Base-by-base conservation (phyloP, 192 early-diverging fungal genomes). In the Podila epigama region DNA sequence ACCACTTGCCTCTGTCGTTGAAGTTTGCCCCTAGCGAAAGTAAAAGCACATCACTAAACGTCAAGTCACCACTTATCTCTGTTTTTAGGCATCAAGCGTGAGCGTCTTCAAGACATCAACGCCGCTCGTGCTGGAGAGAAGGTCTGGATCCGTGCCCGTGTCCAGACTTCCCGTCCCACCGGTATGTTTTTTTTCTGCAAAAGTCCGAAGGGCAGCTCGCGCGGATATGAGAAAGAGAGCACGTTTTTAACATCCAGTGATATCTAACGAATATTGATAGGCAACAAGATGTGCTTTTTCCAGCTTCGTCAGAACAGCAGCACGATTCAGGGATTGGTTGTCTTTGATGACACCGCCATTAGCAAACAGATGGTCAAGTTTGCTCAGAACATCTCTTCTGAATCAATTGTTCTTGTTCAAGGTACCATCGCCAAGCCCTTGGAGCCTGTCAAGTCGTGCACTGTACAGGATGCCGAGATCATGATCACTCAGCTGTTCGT, bases 361-460 rank as follows among this genome's bases (percentile, higher is more conserved):
- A 97, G 95, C 91, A 97, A 97, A 87, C 88, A 94, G 55, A 97
- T 99, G 95, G 85, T 97, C 63, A 98, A 97, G 83, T 99, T 92
- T 85, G 89, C 91, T 39, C 72, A 73, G 29, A 82, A 79, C 88
- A 92, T 81, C 54, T 60, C 67, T 15, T 60, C 63, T 53, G 98
- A 99, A 78, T 97, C 97, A 11, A 89, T 99, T 58, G 93, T 99
- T 4, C 64, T 92, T 33, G 86, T 98, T 13, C 90, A 96, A 66
- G 98, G 92, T 36, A 82, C 77, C 31, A 86, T 99, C 31, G 87
- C 85, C 22, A 88, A 91, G 79, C 88, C 95, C 34, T 80, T 82
- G 9, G 94, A 97, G 63, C 90, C 89, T 27, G 90, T 99, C 66
- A 93, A 94, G 83, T 91, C 91, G 71, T 98, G 97, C 81, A 96